Base-by-base conservation (phyloP, 441 rosid genomes). In the Macaranga tanarius region DNA sequence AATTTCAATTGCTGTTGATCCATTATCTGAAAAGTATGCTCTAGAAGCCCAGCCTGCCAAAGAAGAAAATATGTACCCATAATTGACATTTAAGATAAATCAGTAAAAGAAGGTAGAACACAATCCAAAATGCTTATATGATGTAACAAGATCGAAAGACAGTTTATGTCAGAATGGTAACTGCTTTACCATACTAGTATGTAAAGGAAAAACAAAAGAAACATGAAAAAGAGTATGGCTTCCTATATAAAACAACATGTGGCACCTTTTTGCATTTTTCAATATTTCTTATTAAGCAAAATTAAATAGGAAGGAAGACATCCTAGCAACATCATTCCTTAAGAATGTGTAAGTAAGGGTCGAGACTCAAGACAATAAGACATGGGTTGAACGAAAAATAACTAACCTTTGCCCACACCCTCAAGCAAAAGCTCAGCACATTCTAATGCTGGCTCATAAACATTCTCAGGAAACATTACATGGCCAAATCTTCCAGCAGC, bases 391-490 rank as follows among this genome's bases (percentile, higher is more conserved):
- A n/a, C 23, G 3, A 60, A 70, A 34, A 67, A 64, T 28, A 47
- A 77, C 72, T 59, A 62, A 89, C 98, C 98, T 89, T 86, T 90
- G 56, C 99, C 99, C 34, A 90, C 98, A 68, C 99, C 97, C 62
- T 79, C 88, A 69, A 95, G 88, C 82, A 95, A 91, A 79, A 88
- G 93, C 76, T 95, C 91, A 23, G 96, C 92, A 79, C 98, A 91
- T 80, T 86, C 87, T 68, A 92, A 81, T 40, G 95, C 97, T 78
- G 99, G 99, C 82, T 92, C 96, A 59, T 92, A 84, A 79, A 88
- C 98, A 86, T 92, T 95, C 85, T 95, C 99, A 55, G 98, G 99
- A 77, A 95, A 95, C 97, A 95, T 95, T 58, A 95, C 93, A 79
- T 92, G 99, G 70, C 98, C 99, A 72, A 81, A 95, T 89, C 98